These are phyloP conservation scores for Nakazawaea ambrosiae DNA, from an alignment of 805 yeast genomes.

Conservation along the genomic window DNA sequence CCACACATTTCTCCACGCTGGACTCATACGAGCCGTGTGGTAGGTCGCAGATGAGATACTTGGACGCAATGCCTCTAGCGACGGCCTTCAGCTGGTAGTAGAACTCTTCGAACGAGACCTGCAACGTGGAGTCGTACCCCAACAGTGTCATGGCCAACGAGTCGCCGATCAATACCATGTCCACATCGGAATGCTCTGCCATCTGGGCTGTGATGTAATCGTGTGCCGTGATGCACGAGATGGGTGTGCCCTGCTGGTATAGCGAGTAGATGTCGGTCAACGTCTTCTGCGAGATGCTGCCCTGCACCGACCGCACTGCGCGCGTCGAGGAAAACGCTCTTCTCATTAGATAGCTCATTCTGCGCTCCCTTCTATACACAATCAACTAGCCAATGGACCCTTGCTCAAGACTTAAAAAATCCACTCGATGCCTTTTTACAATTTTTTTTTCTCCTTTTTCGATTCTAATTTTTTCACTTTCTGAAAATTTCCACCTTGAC, in stretches of 20 bases:
- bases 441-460: too few species aligned
- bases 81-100: slow-evolving; percentile 72
- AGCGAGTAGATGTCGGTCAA: slow-evolving; percentile 17
- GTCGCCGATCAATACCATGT: slow-evolving; percentile 79
- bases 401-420: not conserved
- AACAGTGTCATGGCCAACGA: slow-evolving; percentile 88
- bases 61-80: slow-evolving; percentile 54
- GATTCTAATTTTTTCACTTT: too few species aligned
- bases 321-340: not conserved
- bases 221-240: slow-evolving; percentile 66
- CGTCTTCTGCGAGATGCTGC: slow-evolving; percentile 16
- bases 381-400: not conserved
- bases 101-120: slow-evolving; percentile 73
- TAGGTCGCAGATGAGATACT: slow-evolving; percentile 75
- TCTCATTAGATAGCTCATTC: not conserved
- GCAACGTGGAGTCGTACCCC: slow-evolving; percentile 74
- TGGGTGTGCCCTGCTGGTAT: slow-evolving; percentile 16
- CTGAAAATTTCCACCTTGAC: too few species aligned
- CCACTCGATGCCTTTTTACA: too few species aligned
- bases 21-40: slow-evolving; percentile 85
- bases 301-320: slow-evolving; percentile 1
- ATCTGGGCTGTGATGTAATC: slow-evolving; percentile 72
- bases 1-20: slow-evolving; percentile 55
- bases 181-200: slow-evolving; percentile 61
- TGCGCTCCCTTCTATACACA: not conserved